phyloP scores from a whole-genome alignment of 805 yeast genomes.

The Ogataea methylovora region DNA sequence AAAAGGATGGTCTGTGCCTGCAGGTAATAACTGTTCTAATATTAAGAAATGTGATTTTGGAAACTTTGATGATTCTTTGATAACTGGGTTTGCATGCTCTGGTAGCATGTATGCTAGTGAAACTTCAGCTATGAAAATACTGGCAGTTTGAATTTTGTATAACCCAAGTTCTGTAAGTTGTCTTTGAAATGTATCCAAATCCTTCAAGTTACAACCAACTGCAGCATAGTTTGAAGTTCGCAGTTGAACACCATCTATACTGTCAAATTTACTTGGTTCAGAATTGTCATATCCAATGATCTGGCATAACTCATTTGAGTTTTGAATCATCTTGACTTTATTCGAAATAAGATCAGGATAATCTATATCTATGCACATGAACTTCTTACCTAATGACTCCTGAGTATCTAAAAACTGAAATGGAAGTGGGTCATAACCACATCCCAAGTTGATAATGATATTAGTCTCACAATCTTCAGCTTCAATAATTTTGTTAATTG shows the following conservation, averaged over 20 bases:
- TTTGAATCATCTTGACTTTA: slow-evolving; percentile 45
- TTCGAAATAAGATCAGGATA: slow-evolving; percentile 59
- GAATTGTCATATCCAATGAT: slow-evolving; percentile 33
- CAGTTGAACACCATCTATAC: slow-evolving; percentile 20
- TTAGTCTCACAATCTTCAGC: slow-evolving; percentile 14
- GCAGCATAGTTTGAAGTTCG: slow-evolving; percentile 43
- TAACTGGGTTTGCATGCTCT: slow-evolving; percentile 54
- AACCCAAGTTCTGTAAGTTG: slow-evolving; percentile 22
- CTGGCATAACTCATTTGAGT: slow-evolving; percentile 36
- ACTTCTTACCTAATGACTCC: slow-evolving; percentile 5
- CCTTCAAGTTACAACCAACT: slow-evolving; percentile 61
- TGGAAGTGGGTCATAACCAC: slow-evolving; percentile 67
- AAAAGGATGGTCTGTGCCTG: slow-evolving; percentile 56
- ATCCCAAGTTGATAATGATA: slow-evolving; percentile 61
- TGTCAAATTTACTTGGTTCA: background rate
- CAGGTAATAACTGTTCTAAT: slow-evolving; percentile 67
- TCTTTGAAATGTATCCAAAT: slow-evolving; percentile 29
- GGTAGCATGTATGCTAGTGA: slow-evolving; percentile 76
- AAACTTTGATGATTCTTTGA: slow-evolving; percentile 36
- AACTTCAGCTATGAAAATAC: slow-evolving; percentile 72
- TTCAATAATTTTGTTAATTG: slow-evolving; percentile 39
- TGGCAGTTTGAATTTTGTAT: slow-evolving; percentile 24
- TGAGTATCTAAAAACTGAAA: slow-evolving; percentile 37
- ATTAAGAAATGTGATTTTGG: slow-evolving; percentile 53
- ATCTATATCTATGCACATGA: slow-evolving; percentile 63